Percentiles rank a stretch among this genome's conserved stretches.
Conservation (phyloP, 208 protist genomes). For the Blastocrithidia nonstop region DNA sequence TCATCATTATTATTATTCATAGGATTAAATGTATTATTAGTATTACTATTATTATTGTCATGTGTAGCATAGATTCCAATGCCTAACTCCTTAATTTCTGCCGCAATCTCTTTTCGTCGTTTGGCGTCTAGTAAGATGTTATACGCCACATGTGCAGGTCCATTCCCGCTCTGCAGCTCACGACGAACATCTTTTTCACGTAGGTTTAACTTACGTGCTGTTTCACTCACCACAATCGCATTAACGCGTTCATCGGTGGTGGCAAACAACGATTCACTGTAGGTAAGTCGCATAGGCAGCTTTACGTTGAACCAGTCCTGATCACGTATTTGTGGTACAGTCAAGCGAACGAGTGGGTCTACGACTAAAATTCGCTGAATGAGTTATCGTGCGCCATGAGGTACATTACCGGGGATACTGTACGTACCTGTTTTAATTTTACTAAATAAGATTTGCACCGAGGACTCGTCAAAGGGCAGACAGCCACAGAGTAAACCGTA, state of each 20-base stretch:
- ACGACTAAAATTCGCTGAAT: slow-evolving; percentile 83
- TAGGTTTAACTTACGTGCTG: slow-evolving; percentile 26
- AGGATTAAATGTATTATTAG: no score
- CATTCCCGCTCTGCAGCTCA: slow-evolving; percentile 43
- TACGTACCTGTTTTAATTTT: slow-evolving; percentile 88
- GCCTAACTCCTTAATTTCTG: slow-evolving; percentile 34
- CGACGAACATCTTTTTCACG: slow-evolving; percentile 52
- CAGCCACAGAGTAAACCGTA: slow-evolving; percentile 87
- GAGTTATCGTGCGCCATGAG: slow-evolving; percentile 38
- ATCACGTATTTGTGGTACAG: slow-evolving; percentile 81
- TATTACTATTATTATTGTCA: no score
- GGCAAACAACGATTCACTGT: slow-evolving; percentile 54
- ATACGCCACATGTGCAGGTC: slow-evolving; percentile 59
- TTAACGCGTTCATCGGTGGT: slow-evolving; percentile 52
- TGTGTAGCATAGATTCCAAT: no score
- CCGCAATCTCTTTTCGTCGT: slow-evolving; percentile 40
- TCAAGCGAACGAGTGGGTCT: slow-evolving; percentile 78
- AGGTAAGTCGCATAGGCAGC: slow-evolving; percentile 67
- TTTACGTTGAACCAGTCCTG: slow-evolving; percentile 78
- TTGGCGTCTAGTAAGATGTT: slow-evolving; percentile 70
- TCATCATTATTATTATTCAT: no score
- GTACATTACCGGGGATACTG: slow-evolving; percentile 44
- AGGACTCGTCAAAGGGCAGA: slow-evolving; percentile 89
- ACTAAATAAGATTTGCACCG: slow-evolving; percentile 77
- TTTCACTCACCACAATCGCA: slow-evolving; percentile 41